A percentile compares a stretch with the other conserved stretches of the same genome.
These are phyloP conservation scores for Drechslerella coelobrocha DNA, from an alignment of 2,329 filamentous ascomycete species.

Conservation along the genomic window DNA sequence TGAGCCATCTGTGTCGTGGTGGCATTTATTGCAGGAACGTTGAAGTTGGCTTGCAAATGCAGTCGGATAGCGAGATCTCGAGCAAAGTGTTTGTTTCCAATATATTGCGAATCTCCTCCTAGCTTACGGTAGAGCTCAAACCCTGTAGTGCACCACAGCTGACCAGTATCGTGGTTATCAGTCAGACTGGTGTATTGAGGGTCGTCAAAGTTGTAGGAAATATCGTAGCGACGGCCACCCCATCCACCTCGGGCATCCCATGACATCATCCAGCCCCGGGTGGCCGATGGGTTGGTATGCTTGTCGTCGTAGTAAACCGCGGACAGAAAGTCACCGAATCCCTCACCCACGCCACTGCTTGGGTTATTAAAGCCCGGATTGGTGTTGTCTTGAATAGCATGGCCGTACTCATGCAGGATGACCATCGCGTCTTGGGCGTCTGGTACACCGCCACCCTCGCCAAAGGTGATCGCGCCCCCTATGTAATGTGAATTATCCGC, in stretches of 20 bases:
- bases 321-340: constrained; percentile 12
- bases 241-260: constrained; percentile 11
- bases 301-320: constrained; percentile 9
- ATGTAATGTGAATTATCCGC: constrained; percentile 11
- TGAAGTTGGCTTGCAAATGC: constrained; percentile 11
- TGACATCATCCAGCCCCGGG: constrained; percentile 12
- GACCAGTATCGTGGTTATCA: constrained; percentile 11
- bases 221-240: constrained; percentile 14
- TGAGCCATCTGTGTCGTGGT: constrained; percentile 11
- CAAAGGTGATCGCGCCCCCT: constrained; percentile 10
- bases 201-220: constrained; percentile 12
- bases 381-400: constrained; percentile 16
- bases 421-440: constrained; percentile 11
- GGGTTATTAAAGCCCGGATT: constrained; percentile 11
- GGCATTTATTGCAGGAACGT: constrained; percentile 3
- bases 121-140: constrained; percentile 16
- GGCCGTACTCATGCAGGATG: constrained; percentile 12
- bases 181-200: constrained; percentile 12
- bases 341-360: constrained; percentile 2
- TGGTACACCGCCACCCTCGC: constrained; percentile 11
- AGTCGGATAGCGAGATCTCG: constrained; percentile 2
- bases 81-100: constrained; percentile 9
- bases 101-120: not conserved
- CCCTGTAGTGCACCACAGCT: constrained; percentile 9
- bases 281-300: constrained; percentile 7